Evolutionary conservation across 352 stramenopile species (phyloP), one percentile per base, ranked within the genome.

Genomic region (Globisporangium barbulae): DNA sequence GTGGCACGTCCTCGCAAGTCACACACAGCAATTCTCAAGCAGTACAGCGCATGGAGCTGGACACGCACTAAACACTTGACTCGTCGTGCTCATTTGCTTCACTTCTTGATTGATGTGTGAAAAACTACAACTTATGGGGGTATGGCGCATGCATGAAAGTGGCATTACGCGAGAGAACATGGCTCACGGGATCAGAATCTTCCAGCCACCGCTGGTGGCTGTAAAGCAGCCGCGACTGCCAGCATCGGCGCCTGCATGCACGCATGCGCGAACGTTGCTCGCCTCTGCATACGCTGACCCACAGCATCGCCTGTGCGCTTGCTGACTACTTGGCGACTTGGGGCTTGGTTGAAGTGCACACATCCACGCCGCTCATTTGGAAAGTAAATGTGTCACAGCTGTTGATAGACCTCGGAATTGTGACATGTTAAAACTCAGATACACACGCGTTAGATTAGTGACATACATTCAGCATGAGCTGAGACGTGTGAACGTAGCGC

Each of bases 401-500:
- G 5, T 17, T 5, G 41, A n/a, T 19, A n/a, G 42, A 48, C 19
- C 15, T 48, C 17, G 22, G 5, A 12, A 22, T 12, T 47, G 41
- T 47, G 41, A 47, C 41, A 47, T 22, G 41, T 21, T 21, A n/a
- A 45, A 15, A 41, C 8, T 41, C 35, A 41, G 35, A 39, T 41
- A 41, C 35, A 41, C 10, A 21, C 17, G 9, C 41, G 17, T 5
- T 21, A 8, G 3, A 21, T 47, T 48, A 48, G 19, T 21, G 42
- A 48, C 42, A 21, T 5, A 22, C 42, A 22, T 5, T 45, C 39
- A 45, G 15, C 13, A 22, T 13, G n/a, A 31, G 8, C 31, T 58
- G 52, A 58, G 52, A 58, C 31, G 52, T 58, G 31, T 58, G 31
- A 31, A 45, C 50, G 21, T 28, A 19, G 50, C 30, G 30, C 19